phyloP scores from a whole-genome alignment of 495 filamentous ascomycete species.

The Coniosporium apollinis region DNA sequence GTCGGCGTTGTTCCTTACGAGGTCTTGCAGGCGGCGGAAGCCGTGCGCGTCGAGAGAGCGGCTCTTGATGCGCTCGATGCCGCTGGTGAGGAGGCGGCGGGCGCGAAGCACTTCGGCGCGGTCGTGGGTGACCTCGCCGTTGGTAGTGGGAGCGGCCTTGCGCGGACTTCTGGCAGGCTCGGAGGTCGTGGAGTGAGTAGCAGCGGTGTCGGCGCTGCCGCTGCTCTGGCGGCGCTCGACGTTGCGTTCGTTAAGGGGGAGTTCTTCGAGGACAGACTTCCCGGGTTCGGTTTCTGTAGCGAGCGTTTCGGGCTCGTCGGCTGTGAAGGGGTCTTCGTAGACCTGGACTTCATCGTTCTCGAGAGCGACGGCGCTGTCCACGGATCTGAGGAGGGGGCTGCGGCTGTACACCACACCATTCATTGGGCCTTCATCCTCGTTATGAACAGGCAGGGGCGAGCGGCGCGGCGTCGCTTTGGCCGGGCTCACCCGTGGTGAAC shows the following conservation, averaged over 20 bases:
- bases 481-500: constrained; percentile 7
- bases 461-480: constrained; percentile 1
- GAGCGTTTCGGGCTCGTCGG: constrained; percentile 8
- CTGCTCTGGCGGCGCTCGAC: constrained; percentile 15
- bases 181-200: constrained; percentile 6
- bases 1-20: constrained; percentile 51
- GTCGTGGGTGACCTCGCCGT: constrained; percentile 32
- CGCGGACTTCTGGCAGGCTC: constrained; percentile 14
- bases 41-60: constrained; percentile 67
- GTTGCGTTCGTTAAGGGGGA: constrained; percentile 25
- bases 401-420: too few species aligned
- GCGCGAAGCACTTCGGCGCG: constrained; percentile 26
- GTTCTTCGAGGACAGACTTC: constrained; percentile 22
- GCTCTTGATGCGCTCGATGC: constrained; percentile 53
- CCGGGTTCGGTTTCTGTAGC: constrained; percentile 5
- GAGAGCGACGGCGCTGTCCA: too few species aligned
- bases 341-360: constrained; percentile 21
- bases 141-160: too few species aligned
- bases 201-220: constrained; percentile 7
- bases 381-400: too few species aligned
- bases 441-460: too few species aligned
- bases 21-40: constrained; percentile 70
- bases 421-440: too few species aligned
- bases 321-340: constrained; percentile 24
- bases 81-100: constrained; percentile 50